Evolutionary conservation across 352 stramenopile species (phyloP).

Genomic region (Pythium chondricola): DNA sequence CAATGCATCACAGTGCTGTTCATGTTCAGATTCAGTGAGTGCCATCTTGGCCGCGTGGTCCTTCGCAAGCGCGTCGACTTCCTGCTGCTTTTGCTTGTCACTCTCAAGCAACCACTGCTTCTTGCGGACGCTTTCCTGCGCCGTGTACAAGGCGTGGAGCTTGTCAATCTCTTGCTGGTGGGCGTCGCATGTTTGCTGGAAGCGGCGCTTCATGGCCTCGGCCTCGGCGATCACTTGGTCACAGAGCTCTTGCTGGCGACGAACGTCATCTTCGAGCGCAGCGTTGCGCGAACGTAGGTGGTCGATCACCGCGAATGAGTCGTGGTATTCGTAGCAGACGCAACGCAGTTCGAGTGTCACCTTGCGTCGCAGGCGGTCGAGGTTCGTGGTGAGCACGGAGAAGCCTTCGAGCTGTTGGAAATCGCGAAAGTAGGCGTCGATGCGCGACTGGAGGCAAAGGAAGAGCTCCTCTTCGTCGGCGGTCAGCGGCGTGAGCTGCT

Average conservation of each 20-base stretch:
- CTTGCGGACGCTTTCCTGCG: slow-evolving; percentile 24
- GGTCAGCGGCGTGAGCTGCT: slow-evolving; percentile 22
- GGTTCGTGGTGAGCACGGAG: slow-evolving; percentile 22
- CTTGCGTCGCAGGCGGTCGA: slow-evolving; percentile 26
- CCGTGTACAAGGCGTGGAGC: slow-evolving; percentile 25
- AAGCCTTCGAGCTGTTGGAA: slow-evolving; percentile 45
- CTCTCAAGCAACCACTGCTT: slow-evolving; percentile 26
- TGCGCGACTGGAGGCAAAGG: slow-evolving; percentile 17
- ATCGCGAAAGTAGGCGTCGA: slow-evolving; percentile 27
- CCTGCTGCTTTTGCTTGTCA: slow-evolving; percentile 20
- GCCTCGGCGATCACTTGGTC: slow-evolving; percentile 28
- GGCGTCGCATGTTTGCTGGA: slow-evolving; percentile 11
- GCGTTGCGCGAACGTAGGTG: slow-evolving; percentile 13
- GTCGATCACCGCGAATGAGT: slow-evolving; percentile 15
- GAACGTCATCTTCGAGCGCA: slow-evolving; percentile 4
- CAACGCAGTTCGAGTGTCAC: slow-evolving; percentile 30
- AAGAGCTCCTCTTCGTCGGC: slow-evolving; percentile 31
- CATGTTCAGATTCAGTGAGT: slow-evolving; percentile 20
- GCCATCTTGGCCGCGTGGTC: slow-evolving; percentile 13
- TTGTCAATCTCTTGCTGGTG: slow-evolving; percentile 21
- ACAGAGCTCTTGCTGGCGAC: slow-evolving; percentile 10
- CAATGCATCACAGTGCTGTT: slow-evolving; percentile 17
- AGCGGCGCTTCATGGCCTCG: slow-evolving; percentile 14
- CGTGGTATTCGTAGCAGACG: slow-evolving; percentile 28
- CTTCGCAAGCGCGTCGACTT: slow-evolving; percentile 9